A percentile compares a stretch with the other conserved stretches of the same genome.
Conservation (phyloP, 257 asterid species). For the Datura wrightii region DNA sequence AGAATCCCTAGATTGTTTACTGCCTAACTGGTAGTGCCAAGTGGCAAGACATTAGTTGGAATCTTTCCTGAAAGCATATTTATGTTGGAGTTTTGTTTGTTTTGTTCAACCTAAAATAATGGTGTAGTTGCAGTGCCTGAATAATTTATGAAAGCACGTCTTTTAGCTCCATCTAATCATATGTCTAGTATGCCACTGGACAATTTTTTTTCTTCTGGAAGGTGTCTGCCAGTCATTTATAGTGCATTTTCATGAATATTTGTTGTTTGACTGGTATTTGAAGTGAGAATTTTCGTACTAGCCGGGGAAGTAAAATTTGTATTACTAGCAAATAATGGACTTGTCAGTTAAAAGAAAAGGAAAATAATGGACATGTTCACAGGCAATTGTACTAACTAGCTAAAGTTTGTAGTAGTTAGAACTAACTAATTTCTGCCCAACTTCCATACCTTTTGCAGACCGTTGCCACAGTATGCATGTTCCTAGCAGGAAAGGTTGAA, state of each 20-base stretch:
- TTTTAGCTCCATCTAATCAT: not conserved
- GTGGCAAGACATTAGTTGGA: not conserved
- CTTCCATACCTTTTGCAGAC: constrained; percentile 53
- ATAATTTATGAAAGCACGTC: not conserved
- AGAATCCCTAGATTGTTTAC: not conserved
- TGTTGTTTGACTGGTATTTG: not conserved
- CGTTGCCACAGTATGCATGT: constrained; percentile 97
- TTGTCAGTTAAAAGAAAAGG: not conserved
- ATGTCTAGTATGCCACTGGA: not conserved
- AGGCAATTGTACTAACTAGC: not conserved
- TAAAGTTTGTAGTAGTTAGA: constrained; percentile 25
- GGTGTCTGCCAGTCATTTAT: not conserved
- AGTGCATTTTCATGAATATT: constrained; percentile 8
- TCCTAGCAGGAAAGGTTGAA: constrained; percentile 99
- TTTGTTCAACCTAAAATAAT: not conserved
- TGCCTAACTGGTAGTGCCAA: not conserved
- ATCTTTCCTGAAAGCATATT: not conserved
- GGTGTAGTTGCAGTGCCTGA: constrained; percentile 21
- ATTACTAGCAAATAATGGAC: constrained; percentile 8
- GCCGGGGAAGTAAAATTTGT: not conserved
- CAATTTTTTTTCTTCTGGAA: too few relatives aligned
- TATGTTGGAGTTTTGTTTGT: not conserved
- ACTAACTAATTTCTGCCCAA: constrained; percentile 30
- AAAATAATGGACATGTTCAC: not conserved
- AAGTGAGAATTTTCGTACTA: not conserved